Base-by-base conservation (phyloP, 768 basidiomycete species). In the Boletus edulis region DNA sequence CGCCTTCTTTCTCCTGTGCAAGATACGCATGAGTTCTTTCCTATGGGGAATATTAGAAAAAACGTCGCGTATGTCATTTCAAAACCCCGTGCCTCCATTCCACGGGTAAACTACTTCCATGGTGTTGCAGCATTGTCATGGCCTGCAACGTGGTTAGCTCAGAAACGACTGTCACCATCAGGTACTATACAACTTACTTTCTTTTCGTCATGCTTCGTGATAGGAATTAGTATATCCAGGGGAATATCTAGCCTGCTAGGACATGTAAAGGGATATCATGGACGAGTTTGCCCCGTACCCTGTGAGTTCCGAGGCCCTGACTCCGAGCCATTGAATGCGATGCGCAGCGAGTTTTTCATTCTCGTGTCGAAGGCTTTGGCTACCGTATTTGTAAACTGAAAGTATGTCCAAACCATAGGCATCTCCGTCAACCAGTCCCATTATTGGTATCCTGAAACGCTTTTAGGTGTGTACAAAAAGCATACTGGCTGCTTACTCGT, bases 321-420 rank as follows among this genome's bases (percentile, higher is more conserved):
- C 72, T 3, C 96, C 96, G 3, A 94, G 68, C 89, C 94, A 98
- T 59, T 81, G 72, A 27, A 95, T 68, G 14, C 91, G 80, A 32
- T 75, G 70, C 1, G 91, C 84, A 0, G 84, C 85, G 35, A 97
- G 75, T 41, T 78, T 85, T 15, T 71, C 75, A 29, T 80, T 81
- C 68, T 98, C 91, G 65, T 91, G 89, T 41, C 76, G 77, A 71
- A 94, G 78, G 37, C 73, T 74, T 47, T 69, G 72, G 54, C 93
- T 94, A 11, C 97, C 97, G 62, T 81, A 83, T 56, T 82, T 89
- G 73, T 93, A 98, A 10, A 91, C 88, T 0, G 89, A 88, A 13
- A 94, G 80, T 57, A 99, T 98, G 57, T 96, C 93, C 41, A 98
- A 68, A 2, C 97, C 97, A 67, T 91, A 91, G 0, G 95, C 87